Percentiles rank a stretch among this genome's conserved stretches.
Conservation (phyloP, 495 filamentous ascomycete genomes). For the Penicillium riverlandense region DNA sequence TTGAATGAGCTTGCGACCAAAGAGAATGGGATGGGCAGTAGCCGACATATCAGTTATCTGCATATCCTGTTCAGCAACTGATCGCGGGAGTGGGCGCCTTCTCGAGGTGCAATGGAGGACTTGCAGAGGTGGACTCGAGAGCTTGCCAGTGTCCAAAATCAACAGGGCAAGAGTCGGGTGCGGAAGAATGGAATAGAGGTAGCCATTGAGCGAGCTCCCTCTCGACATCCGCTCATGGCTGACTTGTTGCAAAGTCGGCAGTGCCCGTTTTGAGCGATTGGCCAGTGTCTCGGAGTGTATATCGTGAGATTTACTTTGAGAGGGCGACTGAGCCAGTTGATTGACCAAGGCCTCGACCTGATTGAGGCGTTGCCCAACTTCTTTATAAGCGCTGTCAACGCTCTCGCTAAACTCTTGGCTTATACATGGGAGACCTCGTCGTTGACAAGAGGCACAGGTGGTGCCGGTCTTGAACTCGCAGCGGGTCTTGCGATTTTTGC, state of each 20-base stretch:
- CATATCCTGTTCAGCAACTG: neutral
- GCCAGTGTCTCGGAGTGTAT: neutral
- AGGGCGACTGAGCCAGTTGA: constrained; percentile 5
- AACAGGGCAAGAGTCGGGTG: constrained; percentile 1
- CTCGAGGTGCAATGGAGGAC: neutral
- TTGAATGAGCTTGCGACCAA: constrained; percentile 41
- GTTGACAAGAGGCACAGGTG: constrained; percentile 32
- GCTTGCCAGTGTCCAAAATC: constrained; percentile 7
- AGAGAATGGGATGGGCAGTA: constrained; percentile 33
- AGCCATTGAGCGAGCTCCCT: constrained; percentile 5
- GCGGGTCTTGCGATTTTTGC: constrained; percentile 30
- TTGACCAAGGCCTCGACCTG: constrained; percentile 15
- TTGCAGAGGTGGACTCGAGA: constrained; percentile 9
- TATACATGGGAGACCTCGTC: constrained; percentile 14
- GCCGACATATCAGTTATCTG: constrained; percentile 8
- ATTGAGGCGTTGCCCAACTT: constrained; percentile 8
- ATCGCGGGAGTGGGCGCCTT: neutral
- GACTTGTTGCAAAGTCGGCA: constrained; percentile 3
- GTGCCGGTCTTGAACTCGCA: constrained; percentile 18
- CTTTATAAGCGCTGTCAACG: neutral
- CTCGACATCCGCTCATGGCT: constrained; percentile 9
- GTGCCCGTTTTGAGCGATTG: neutral
- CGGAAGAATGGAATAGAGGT: constrained; percentile 8
- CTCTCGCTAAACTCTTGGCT: constrained; percentile 15
- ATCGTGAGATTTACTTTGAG: neutral